phyloP scores from a whole-genome alignment of 768 basidiomycete genomes.

The Mycena leptocephala region DNA sequence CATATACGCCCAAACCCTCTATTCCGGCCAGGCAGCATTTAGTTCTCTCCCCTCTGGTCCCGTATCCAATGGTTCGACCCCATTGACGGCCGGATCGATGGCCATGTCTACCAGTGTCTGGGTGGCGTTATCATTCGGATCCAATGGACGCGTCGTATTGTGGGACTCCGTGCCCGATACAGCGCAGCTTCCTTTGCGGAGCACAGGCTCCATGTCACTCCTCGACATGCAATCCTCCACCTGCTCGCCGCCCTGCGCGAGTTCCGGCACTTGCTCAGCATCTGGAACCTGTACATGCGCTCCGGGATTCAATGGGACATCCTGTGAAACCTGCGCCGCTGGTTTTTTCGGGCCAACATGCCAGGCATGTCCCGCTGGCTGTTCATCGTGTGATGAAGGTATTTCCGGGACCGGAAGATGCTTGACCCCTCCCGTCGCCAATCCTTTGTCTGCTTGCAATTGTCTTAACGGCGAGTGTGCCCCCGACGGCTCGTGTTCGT shows the following conservation, averaged over 20 bases:
- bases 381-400: conserved; percentile 84
- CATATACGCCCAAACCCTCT: conserved; percentile 74
- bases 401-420: conserved; percentile 86
- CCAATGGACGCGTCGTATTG: conserved; percentile 73
- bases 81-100: conserved; percentile 73
- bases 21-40: conserved; percentile 78
- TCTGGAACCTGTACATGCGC: conserved; percentile 83
- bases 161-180: conserved; percentile 89
- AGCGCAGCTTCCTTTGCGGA: conserved; percentile 72
- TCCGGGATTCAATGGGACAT: conserved; percentile 81
- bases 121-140: conserved; percentile 74
- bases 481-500: conserved; percentile 78
- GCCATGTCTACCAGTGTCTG: conserved; percentile 80
- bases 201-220: conserved; percentile 69
- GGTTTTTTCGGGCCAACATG: conserved; percentile 87
- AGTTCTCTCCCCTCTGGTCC: conserved; percentile 69
- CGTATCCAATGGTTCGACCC: conserved; percentile 62
- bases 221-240: conserved; percentile 80
- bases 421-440: conserved; percentile 63
- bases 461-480: conserved; percentile 88
- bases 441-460: conserved; percentile 80
- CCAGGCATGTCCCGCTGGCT: conserved; percentile 78
- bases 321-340: conserved; percentile 83
- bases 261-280: conserved; percentile 79
- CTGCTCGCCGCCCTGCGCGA: conserved; percentile 85